phyloP scores from a whole-genome alignment of 2,329 filamentous ascomycete species.

The Zelopaecilomyces penicillatus region DNA sequence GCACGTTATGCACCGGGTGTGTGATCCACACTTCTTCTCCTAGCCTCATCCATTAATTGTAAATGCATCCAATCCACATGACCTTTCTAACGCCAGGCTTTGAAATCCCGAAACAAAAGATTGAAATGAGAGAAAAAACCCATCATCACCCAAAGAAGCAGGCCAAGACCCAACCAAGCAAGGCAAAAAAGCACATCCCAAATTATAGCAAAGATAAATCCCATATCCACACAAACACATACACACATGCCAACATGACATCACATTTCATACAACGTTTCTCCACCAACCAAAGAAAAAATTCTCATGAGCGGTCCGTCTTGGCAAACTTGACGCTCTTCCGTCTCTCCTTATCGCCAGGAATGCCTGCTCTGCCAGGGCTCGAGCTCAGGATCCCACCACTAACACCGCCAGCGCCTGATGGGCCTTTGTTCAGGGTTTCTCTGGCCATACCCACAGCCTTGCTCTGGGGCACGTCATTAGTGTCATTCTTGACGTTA shows the following conservation, averaged over 20 bases:
- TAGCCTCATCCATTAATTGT: no score
- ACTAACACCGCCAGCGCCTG: constrained; percentile 16
- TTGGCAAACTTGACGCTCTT: constrained; percentile 58
- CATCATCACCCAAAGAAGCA: no score
- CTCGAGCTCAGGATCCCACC: constrained; percentile 40
- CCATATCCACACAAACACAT: background rate
- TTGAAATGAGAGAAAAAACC: background rate
- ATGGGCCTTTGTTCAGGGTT: constrained; percentile 30
- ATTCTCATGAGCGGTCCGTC: constrained; percentile 20
- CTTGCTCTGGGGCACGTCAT: constrained; percentile 50
- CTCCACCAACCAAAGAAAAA: background rate
- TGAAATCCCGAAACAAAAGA: background rate
- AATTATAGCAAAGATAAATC: background rate
- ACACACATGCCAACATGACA: background rate
- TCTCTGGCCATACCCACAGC: constrained; percentile 54
- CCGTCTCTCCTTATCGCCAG: constrained; percentile 43
- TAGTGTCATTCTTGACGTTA: constrained; percentile 34
- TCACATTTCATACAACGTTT: background rate
- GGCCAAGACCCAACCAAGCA: no score
- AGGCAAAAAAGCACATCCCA: background rate
- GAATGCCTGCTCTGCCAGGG: constrained; percentile 30
- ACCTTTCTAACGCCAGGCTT: background rate
- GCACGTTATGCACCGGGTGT: no score
- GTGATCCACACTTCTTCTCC: no score
- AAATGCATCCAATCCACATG: no score